These are phyloP conservation scores for Scutellaria minor DNA, from an alignment of 257 asterid genomes.

Conservation along the genomic window DNA sequence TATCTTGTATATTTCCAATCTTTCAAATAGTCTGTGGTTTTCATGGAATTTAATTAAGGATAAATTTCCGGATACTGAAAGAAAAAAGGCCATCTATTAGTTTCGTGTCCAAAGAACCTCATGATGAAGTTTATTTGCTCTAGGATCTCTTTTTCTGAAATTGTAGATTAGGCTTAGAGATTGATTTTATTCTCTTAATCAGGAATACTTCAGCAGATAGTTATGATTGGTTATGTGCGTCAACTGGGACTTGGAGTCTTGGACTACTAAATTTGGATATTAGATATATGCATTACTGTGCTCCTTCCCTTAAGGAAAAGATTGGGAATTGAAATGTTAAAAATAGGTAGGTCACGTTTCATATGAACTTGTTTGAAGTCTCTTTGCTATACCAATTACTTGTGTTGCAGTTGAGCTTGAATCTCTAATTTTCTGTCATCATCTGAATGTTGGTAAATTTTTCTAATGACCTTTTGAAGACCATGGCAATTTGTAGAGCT, in stretches of 20 bases:
- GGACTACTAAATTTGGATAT: no score
- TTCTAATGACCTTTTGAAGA: no score
- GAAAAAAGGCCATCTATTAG: not conserved
- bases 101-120: not conserved
- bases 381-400: no score
- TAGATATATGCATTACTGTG: no score
- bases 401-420: no score
- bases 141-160: not conserved
- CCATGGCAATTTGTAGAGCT: no score
- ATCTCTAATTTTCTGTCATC: no score
- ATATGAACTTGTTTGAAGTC: no score
- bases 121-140: not conserved
- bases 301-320: no score
- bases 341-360: no score
- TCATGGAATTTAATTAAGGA: conserved; percentile 1
- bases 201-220: not conserved
- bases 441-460: no score
- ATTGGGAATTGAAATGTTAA: no score
- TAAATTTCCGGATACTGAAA: not conserved
- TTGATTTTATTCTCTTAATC: not conserved
- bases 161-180: not conserved
- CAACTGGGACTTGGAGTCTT: not conserved
- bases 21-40: not conserved
- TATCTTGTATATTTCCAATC: not conserved
- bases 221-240: not conserved